phyloP scores from a whole-genome alignment of 768 basidiomycete species.

The Panus rudis region DNA sequence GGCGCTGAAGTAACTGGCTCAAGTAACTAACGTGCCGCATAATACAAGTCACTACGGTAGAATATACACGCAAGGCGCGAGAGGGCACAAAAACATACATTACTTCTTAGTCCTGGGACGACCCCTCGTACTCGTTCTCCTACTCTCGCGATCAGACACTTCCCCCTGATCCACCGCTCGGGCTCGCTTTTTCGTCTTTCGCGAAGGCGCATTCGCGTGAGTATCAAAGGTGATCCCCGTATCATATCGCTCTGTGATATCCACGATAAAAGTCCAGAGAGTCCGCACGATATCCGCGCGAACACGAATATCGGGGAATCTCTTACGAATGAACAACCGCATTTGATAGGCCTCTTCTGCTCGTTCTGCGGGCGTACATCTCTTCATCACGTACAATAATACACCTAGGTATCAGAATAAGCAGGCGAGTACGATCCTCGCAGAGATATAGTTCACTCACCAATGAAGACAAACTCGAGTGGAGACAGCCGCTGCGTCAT shows the following conservation, averaged over 20 bases:
- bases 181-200: constrained; percentile 1
- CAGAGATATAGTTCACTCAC: constrained; percentile 31
- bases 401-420: constrained; percentile 43
- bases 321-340: constrained; percentile 45
- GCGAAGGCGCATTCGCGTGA: constrained; percentile 5
- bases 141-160: constrained; percentile 19
- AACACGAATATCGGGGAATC: constrained; percentile 58
- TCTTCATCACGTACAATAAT: constrained; percentile 49
- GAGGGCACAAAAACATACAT: constrained; percentile 1
- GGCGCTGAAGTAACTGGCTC: constrained; percentile 33
- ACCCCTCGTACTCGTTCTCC: constrained; percentile 31
- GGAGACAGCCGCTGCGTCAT: constrained; percentile 62
- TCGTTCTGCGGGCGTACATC: constrained; percentile 35
- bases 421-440: background rate
- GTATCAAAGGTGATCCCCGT: no score
- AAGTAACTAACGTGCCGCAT: background rate
- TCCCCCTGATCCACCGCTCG: constrained; percentile 7
- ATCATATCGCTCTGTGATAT: constrained; percentile 25
- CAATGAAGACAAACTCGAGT: constrained; percentile 75
- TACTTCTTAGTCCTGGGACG: constrained; percentile 2
- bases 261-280: constrained; percentile 51
- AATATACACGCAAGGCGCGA: background rate
- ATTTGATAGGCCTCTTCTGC: constrained; percentile 53
- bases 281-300: constrained; percentile 48
- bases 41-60: background rate